These are phyloP conservation scores for Takashimella koratensis DNA, from an alignment of 1,284 basidiomycete genomes.

Conservation along the genomic window DNA sequence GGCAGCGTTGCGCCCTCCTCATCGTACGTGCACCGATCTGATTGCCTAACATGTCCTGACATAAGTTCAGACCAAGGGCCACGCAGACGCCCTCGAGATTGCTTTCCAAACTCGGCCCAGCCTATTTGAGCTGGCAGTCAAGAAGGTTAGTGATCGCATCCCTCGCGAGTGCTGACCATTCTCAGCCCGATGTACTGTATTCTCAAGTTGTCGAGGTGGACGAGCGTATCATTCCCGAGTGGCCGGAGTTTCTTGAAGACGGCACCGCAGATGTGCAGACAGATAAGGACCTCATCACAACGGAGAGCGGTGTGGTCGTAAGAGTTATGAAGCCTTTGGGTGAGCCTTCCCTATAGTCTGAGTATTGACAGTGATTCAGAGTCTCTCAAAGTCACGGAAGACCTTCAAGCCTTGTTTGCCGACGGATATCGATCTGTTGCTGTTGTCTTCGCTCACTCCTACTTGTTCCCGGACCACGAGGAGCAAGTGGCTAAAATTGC, in stretches of 20 bases:
- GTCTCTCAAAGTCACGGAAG: constrained; percentile 48
- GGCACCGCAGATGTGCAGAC: not conserved
- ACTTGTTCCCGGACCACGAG: constrained; percentile 9
- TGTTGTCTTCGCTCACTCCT: constrained; percentile 25
- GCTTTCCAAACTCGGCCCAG: constrained; percentile 45
- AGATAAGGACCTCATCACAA: not conserved
- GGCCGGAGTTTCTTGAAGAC: not conserved
- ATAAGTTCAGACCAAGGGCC: constrained; percentile 50
- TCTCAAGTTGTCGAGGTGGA: constrained; percentile 52
- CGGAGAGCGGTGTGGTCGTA: not conserved
- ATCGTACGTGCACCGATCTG: constrained; percentile 50
- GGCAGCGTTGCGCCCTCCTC: constrained; percentile 82
- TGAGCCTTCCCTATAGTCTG: no score
- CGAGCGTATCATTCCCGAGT: constrained; percentile 48
- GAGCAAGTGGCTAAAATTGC: constrained; percentile 6
- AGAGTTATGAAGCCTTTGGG: not conserved
- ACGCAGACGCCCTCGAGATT: constrained; percentile 48
- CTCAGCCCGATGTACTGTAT: constrained; percentile 36
- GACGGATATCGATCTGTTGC: constrained; percentile 23
- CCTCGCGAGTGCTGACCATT: constrained; percentile 52
- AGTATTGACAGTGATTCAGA: no score
- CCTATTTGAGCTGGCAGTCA: constrained; percentile 49
- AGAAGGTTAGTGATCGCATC: constrained; percentile 20
- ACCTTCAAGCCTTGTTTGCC: constrained; percentile 45
- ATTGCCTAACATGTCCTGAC: constrained; percentile 61